A percentile compares a stretch with the other conserved stretches of the same genome.
Conservation (phyloP, 495 filamentous ascomycete genomes). For the Xylaria flabelliformis region DNA sequence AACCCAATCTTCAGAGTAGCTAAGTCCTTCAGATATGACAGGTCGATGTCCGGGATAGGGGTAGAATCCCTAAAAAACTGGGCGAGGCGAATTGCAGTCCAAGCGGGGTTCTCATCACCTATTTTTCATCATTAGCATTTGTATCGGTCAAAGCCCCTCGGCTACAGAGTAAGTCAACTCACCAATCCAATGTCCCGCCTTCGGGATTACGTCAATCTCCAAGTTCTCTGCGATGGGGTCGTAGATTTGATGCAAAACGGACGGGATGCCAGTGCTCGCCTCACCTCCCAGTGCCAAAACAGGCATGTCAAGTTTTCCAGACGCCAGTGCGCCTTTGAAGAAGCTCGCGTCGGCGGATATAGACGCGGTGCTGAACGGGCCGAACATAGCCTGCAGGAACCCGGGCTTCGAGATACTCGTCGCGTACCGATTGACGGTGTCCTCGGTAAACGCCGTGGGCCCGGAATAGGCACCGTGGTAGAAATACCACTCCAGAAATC, state of each 20-base stretch:
- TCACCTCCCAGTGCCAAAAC: neutral
- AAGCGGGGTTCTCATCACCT: conserved; percentile 1
- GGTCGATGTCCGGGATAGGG: neutral
- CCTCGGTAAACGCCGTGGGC: conserved; percentile 43
- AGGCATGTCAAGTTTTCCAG: neutral
- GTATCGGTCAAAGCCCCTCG: neutral
- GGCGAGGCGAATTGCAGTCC: neutral
- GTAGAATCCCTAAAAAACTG: neutral
- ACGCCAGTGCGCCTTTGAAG: conserved; percentile 26
- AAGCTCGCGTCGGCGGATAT: conserved; percentile 30
- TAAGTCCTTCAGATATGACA: neutral
- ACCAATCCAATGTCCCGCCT: conserved; percentile 42
- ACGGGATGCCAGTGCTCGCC: neutral
- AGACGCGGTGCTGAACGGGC: conserved; percentile 28
- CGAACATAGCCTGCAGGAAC: conserved; percentile 39
- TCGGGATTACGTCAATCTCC: conserved; percentile 36
- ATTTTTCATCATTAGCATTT: neutral
- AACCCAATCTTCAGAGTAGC: neutral
- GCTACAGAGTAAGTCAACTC: conserved; percentile 37
- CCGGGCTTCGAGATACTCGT: conserved; percentile 36
- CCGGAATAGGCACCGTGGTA: neutral
- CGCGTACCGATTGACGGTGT: conserved; percentile 34
- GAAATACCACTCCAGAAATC: neutral
- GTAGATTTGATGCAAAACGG: neutral
- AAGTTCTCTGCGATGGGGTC: conserved; percentile 26